Evolutionary conservation across 768 basidiomycete species (phyloP).

Genomic region (Suillus weaverae): DNA sequence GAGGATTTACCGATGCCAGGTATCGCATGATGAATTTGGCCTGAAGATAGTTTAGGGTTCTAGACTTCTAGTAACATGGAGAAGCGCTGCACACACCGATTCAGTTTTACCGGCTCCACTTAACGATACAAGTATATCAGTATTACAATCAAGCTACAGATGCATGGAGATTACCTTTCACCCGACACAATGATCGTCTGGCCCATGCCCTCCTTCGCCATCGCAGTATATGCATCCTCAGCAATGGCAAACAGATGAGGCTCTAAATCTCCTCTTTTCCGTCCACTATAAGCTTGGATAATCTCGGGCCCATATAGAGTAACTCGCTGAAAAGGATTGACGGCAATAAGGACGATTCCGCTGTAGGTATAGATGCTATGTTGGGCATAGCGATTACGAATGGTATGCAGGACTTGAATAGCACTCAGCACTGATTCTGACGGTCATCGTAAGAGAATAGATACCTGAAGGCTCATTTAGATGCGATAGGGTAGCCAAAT

Average conservation of each 20-base stretch:
- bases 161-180: constrained; percentile 67
- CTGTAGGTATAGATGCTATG: constrained; percentile 99
- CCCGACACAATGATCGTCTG: constrained; percentile 99
- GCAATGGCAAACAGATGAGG: constrained; percentile 99
- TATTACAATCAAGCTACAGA: constrained; percentile 1
- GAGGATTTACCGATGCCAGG: constrained; percentile 94
- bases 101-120: constrained; percentile 99
- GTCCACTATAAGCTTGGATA: constrained; percentile 93
- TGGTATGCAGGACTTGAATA: constrained; percentile 85
- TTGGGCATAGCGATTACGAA: constrained; percentile 93
- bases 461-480: constrained; percentile 96
- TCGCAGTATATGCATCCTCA: constrained; percentile 97
- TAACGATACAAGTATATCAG: constrained; percentile 15
- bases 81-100: constrained; percentile 56
- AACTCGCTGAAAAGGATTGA: constrained; percentile 98
- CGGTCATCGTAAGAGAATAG: not conserved
- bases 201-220: constrained; percentile 90
- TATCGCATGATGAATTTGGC: constrained; percentile 99
- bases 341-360: constrained; percentile 96
- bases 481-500: constrained; percentile 96
- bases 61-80: not conserved
- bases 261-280: constrained; percentile 91
- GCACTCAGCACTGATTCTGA: constrained; percentile 5
- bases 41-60: constrained; percentile 36
- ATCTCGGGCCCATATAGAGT: constrained; percentile 96